These are phyloP conservation scores for Cytospora schulzeri DNA, from an alignment of 2,329 filamentous ascomycete genomes.

Conservation along the genomic window DNA sequence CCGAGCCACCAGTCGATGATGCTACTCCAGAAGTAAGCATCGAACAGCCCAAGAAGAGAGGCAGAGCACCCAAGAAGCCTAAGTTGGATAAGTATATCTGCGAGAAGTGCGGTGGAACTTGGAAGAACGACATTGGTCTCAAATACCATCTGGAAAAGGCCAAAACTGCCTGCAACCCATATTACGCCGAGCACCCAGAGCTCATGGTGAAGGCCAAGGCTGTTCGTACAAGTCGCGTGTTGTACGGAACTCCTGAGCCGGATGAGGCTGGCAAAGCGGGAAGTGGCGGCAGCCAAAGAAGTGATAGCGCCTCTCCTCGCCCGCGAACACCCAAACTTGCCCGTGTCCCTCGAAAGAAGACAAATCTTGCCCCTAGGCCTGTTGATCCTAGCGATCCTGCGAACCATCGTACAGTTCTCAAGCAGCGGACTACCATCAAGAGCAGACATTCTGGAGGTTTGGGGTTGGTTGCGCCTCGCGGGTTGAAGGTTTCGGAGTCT, in stretches of 20 bases:
- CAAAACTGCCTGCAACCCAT: slow-evolving; percentile 55
- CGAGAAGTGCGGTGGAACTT: slow-evolving; percentile 54
- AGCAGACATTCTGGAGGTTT: slow-evolving; percentile 5
- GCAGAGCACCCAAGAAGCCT: slow-evolving; percentile 4
- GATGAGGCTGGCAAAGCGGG: neutral
- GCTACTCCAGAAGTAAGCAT: too few species aligned
- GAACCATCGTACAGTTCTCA: slow-evolving; percentile 20
- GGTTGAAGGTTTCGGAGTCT: slow-evolving; percentile 23
- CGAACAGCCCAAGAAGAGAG: slow-evolving; percentile 1
- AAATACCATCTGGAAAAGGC: slow-evolving; percentile 62
- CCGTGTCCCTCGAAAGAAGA: slow-evolving; percentile 13
- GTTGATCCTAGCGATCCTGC: slow-evolving; percentile 5
- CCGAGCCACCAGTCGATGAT: neutral
- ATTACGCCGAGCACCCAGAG: slow-evolving; percentile 39
- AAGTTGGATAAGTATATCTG: slow-evolving; percentile 38
- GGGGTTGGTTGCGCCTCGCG: slow-evolving; percentile 18
- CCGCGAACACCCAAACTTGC: slow-evolving; percentile 4
- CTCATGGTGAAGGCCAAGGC: slow-evolving; percentile 28
- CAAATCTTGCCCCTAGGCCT: neutral
- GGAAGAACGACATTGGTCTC: slow-evolving; percentile 61
- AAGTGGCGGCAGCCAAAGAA: slow-evolving; percentile 1
- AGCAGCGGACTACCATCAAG: slow-evolving; percentile 18
- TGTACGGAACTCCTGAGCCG: slow-evolving; percentile 8
- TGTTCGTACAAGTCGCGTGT: slow-evolving; percentile 2
- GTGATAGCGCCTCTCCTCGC: neutral